Evolutionary conservation across 2,329 filamentous ascomycete genomes (phyloP).

Genomic region (Elsinoe necatrix): DNA sequence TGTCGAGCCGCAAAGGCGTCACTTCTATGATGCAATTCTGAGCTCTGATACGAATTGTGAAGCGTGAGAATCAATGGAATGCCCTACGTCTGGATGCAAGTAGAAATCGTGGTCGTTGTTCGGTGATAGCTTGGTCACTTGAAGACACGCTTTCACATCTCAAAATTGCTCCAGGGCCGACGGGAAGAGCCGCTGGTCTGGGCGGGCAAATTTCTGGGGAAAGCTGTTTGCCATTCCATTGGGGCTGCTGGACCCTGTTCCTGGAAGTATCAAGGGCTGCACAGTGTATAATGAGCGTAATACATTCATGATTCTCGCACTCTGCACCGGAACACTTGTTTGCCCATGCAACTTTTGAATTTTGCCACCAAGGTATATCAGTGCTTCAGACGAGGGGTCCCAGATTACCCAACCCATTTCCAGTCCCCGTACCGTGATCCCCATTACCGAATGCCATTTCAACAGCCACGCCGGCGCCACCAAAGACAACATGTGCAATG

Average conservation of each 20-base stretch:
- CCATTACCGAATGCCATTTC: conserved; percentile 1
- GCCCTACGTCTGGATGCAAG: neutral
- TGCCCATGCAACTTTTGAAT: neutral
- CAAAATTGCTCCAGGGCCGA: conserved; percentile 11
- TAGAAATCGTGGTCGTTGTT: neutral
- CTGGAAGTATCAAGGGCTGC: neutral
- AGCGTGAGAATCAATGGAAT: neutral
- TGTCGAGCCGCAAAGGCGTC: neutral
- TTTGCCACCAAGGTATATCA: neutral
- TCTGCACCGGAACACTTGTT: neutral
- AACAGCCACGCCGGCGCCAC: neutral
- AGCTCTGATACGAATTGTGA: neutral
- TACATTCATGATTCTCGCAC: too few species aligned
- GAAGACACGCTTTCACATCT: conserved; percentile 14
- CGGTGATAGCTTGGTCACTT: conserved; percentile 1
- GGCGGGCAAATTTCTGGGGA: conserved; percentile 9
- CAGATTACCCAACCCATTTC: neutral
- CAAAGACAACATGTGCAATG: neutral
- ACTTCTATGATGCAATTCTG: neutral
- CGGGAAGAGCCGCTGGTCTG: conserved; percentile 8
- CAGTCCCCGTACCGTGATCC: conserved; percentile 4
- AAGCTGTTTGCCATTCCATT: neutral
- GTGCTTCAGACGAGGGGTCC: neutral
- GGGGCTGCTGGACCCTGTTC: neutral
- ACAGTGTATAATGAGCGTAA: too few species aligned